These are phyloP conservation scores for Phytophthora kernoviae DNA, from an alignment of 352 stramenopile species.

Conservation along the genomic window DNA sequence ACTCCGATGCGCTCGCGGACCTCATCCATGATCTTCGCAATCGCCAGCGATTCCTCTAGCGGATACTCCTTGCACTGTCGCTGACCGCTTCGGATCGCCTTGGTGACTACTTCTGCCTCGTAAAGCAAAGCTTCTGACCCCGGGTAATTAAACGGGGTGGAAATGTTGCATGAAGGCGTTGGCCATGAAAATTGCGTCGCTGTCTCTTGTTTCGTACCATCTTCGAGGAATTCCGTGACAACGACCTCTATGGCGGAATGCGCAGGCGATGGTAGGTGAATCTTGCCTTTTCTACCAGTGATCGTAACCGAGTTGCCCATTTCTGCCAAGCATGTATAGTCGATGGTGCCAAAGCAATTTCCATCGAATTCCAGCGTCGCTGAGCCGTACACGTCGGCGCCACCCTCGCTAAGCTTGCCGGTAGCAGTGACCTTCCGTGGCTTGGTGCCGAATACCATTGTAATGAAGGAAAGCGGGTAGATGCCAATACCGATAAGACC, in stretches of 20 bases:
- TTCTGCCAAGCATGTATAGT: slow-evolving; percentile 60
- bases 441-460: slow-evolving; percentile 59
- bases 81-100: slow-evolving; percentile 49
- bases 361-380: slow-evolving; percentile 57
- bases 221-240: slow-evolving; percentile 34
- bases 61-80: slow-evolving; percentile 62
- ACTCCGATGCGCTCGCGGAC: slow-evolving; percentile 67
- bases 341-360: slow-evolving; percentile 52
- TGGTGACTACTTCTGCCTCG: slow-evolving; percentile 71
- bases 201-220: slow-evolving; percentile 34
- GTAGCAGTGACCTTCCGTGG: slow-evolving; percentile 50
- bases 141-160: slow-evolving; percentile 50
- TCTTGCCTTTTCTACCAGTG: slow-evolving; percentile 72
- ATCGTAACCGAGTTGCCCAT: slow-evolving; percentile 73
- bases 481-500: slow-evolving; percentile 79
- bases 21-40: slow-evolving; percentile 75
- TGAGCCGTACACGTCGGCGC: slow-evolving; percentile 55
- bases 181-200: slow-evolving; percentile 48
- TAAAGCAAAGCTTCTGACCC: slow-evolving; percentile 68
- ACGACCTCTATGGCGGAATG: slow-evolving; percentile 59
- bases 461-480: slow-evolving; percentile 79
- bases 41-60: slow-evolving; percentile 61
- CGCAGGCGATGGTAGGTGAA: slow-evolving; percentile 59
- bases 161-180: slow-evolving; percentile 24
- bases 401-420: slow-evolving; percentile 44